Base-by-base conservation (phyloP, 768 basidiomycete species). In the Fomitopsis pulvina region DNA sequence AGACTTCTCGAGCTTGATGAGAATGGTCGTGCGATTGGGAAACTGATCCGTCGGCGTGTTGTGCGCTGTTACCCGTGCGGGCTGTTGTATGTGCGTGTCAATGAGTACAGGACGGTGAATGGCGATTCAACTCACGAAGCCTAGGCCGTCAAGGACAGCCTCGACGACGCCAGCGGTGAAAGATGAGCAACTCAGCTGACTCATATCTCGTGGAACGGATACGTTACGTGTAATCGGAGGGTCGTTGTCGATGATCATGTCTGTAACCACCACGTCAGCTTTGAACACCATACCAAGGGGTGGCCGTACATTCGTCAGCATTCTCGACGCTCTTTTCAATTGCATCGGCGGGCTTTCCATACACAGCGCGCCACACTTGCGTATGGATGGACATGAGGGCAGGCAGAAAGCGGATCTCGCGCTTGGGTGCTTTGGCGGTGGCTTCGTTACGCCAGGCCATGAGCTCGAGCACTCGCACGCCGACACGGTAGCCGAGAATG, bases 191-290 rank as follows among this genome's bases (percentile, higher is more conserved):
- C 88, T 94, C 32, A 99, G 76, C 60, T 88, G 84, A 60, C 84
- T 89, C 81, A 99, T 83, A 63, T 99, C 96, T 58, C 81, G 82
- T 20, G 96, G 96, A 12, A 98, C 88, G 26, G 92, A 92, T 53
- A 99, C 91, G 57, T 91, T 77, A 51, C 91, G 83, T 54, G 96
- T 94, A 55, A 97, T 75, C 20, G 85, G 79, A 10, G 96, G 94
- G 62, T 94, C 89, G 65, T 99, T 97, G 74, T 97, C 88, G 52
- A 95, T 87, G 56, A 99, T 88, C 96, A 98, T 98, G 68, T 97
- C 92, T 95, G 56, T 12, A 20, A n/a, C n/a, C n/a, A n/a, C n/a
- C 14, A 6, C 14, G 45, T n/a, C 37, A 39, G 9, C n/a, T 14
- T 7, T 9, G 30, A 40, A 14, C 12, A n/a, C n/a, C n/a, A n/a